A percentile compares a stretch with the other conserved stretches of the same genome.
phyloP scores from a whole-genome alignment of 805 yeast genomes.

The Candida sithepensis region DNA sequence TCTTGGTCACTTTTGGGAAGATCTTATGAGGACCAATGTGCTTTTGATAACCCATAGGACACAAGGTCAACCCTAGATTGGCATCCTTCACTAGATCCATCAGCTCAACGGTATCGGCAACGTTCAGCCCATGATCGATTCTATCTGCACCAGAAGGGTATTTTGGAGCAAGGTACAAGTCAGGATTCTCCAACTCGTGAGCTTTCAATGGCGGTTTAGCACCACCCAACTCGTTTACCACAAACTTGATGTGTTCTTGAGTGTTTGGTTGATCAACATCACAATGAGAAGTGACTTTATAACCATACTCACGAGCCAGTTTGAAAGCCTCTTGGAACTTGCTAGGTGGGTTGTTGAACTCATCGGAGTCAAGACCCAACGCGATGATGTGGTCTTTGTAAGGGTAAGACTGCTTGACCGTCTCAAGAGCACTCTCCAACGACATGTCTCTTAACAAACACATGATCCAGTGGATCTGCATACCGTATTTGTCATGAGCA shows the following conservation, averaged over 20 bases:
- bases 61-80: conserved; percentile 36
- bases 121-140: conserved; percentile 44
- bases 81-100: conserved; percentile 33
- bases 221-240: conserved; percentile 16
- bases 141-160: conserved; percentile 32
- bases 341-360: conserved; percentile 41
- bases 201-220: conserved; percentile 19
- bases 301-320: conserved; percentile 30
- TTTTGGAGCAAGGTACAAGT: conserved; percentile 10
- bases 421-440: conserved; percentile 35
- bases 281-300: conserved; percentile 40
- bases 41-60: conserved; percentile 37
- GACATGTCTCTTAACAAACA: conserved; percentile 45
- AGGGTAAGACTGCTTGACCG: conserved; percentile 32
- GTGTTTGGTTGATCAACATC: conserved; percentile 47
- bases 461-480: conserved; percentile 40
- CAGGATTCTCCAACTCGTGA: conserved; percentile 30
- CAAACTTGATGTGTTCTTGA: conserved; percentile 33
- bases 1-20: conserved; percentile 39
- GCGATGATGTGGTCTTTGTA: conserved; percentile 38
- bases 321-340: conserved; percentile 38
- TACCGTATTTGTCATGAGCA: conserved; percentile 33
- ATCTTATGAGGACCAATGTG: conserved; percentile 30
- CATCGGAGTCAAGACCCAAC: conserved; percentile 43
- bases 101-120: conserved; percentile 32